Conservation (phyloP, 495 filamentous ascomycete genomes). For the Antarctomyces pellizariae region DNA sequence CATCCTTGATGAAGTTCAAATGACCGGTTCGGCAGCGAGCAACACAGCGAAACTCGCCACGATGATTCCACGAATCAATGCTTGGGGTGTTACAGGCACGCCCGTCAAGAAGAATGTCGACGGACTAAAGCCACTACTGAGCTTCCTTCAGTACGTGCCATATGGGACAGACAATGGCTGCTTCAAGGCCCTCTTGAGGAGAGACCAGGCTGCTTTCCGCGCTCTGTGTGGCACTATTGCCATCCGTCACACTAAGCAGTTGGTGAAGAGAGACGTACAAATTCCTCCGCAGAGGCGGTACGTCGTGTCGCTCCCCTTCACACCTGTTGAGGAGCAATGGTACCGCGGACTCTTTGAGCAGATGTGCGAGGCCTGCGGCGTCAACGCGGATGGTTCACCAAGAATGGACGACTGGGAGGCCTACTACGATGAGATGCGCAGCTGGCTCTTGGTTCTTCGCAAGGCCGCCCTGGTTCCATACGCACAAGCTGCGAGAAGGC, state of each 20-base stretch:
- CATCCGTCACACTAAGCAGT: conserved; percentile 66
- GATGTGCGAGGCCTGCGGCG: conserved; percentile 43
- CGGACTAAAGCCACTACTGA: conserved; percentile 40
- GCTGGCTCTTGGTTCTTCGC: conserved; percentile 46
- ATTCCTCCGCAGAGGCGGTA: conserved; percentile 62
- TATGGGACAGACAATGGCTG: conserved; percentile 34
- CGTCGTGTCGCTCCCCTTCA: conserved; percentile 77
- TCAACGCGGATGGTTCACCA: conserved; percentile 40
- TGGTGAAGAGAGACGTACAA: conserved; percentile 44
- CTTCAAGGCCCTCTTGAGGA: conserved; percentile 40
- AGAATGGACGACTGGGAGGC: conserved; percentile 31
- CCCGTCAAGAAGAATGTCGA: conserved; percentile 60
- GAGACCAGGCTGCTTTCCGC: conserved; percentile 34
- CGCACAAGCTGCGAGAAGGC: conserved; percentile 36
- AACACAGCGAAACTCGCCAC: conserved; percentile 62
- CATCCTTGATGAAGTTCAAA: conserved; percentile 87
- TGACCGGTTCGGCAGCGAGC: conserved; percentile 73
- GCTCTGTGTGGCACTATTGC: conserved; percentile 43
- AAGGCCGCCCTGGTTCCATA: conserved; percentile 69
- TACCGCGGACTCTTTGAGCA: conserved; percentile 49
- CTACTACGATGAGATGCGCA: conserved; percentile 21
- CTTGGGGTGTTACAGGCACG: conserved; percentile 88
- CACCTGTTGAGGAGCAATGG: conserved; percentile 66
- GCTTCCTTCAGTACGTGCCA: conserved; percentile 61
- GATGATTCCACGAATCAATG: conserved; percentile 57